Base-by-base conservation (phyloP, 768 basidiomycete genomes). In the Pulveroboletus sp. region DNA sequence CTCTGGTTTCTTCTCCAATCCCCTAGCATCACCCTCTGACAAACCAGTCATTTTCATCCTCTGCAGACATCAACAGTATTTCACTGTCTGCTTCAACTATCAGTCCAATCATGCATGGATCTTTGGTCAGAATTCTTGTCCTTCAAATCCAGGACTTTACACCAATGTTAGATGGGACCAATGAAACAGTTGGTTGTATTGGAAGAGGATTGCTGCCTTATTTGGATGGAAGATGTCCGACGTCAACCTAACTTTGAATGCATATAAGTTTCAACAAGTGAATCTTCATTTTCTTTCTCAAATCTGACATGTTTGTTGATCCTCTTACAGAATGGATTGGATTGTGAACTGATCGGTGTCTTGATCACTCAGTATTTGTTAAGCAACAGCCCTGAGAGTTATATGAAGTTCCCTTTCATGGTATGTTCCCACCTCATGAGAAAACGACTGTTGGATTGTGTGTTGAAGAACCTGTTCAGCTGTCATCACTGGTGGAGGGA, bases 51-150 rank as follows among this genome's bases (percentile, higher is more conserved):
- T 48, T 5, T 52, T 52, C 16, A 34, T 48, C 1, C 0, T 52
- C 14, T 52, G 51, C 37, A 43, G n/a, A 9, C 26, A 52, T 23
- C 20, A 43, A 12, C 51, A 52, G 19, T 52, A 52, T 23, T 52
- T 52, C 36, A 48, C 51, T 0, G 42, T 48, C 0, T 52, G 51
- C 24, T 52, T 52, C 2, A 36, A 52, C 37, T 52, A 52, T 29
- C 9, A 29, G 10, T 4, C 6, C 2, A 52, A 48, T 5, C 46
- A 52, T 48, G 51, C 42, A 22, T 52, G 51, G 46, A 17, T 34
- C 0, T 48, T 52, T 29, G 46, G 51, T 16, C 13, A 0, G 24
- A 23, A 48, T 11, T 24, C 36, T 3, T 20, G 22, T 6, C 10
- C 51, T 31, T 1, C 22, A 8, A n/a, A 19, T 2, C 0, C 41